Evolutionary conservation across 2,329 filamentous ascomycete genomes (phyloP), one percentile per base, ranked within the genome.

Genomic region (Mycosphaerella sp.): DNA sequence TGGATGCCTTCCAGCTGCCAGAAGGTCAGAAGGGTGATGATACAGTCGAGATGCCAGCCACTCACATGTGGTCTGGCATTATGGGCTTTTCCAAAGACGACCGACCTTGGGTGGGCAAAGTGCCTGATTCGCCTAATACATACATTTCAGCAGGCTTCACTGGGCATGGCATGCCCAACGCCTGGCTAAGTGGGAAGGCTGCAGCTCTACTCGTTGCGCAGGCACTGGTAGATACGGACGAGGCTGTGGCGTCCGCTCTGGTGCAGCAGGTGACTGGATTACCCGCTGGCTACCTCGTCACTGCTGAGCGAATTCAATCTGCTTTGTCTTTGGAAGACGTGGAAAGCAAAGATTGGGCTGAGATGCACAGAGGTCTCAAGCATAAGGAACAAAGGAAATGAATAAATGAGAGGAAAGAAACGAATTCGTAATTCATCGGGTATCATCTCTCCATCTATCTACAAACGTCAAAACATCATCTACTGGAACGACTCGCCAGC

Each of bases 41-140:
- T 21, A 2, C 2, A 64, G 55, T 67, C n/a, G 76, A 78, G 60
- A 66, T 81, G 34, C 56, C 72, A 46, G 77, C 78, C 2, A 70
- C 68, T 3, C 68, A 72, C 45, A 71, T 80, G 66, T 92, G 87
- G 87, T 87, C 85, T 1, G 87, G 87, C 0, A 86, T 90, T 61
- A 91, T 90, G 87, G 87, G 84, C 0, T 90, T 82, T 69, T 83
- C 80, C 31, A 73, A 82, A 6, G 87, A 91, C 66, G 73, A 78
- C 0, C 69, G 78, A 48, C 86, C 87, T 0, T 90, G 84, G 83
- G 83, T 91, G 2, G 87, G 87, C 0, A 70, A 72, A 8, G 79
- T 90, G n/a, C 82, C 83, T 0, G 67, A 5, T 60, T 78, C 23
- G 71, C 26, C 58, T 0, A 52, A 58, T 11, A 41, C 68, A 1